Evolutionary conservation across 1,284 basidiomycete species (phyloP).

Genomic region (Ceratobasidium sp.): DNA sequence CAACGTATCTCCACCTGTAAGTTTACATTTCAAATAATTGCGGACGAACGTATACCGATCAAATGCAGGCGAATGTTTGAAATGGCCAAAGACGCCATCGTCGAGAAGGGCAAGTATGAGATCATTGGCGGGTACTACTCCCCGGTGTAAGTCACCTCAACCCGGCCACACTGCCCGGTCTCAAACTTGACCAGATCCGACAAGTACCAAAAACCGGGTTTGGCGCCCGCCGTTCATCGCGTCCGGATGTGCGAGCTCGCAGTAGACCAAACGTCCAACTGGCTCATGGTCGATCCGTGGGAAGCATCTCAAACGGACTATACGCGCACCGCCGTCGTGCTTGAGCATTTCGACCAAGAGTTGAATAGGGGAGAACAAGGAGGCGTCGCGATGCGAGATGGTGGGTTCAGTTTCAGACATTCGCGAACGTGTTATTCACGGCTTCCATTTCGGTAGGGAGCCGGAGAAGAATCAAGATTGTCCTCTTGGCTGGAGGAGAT

Average conservation of each 20-base stretch:
- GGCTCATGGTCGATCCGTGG: constrained; percentile 95
- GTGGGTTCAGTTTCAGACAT: constrained; percentile 30
- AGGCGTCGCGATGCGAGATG: constrained; percentile 61
- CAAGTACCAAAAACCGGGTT: constrained; percentile 60
- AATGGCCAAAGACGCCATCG: constrained; percentile 66
- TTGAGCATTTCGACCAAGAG: constrained; percentile 95
- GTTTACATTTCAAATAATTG: constrained; percentile 38
- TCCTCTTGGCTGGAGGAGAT: constrained; percentile 97
- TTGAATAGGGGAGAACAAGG: constrained; percentile 81
- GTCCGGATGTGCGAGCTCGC: constrained; percentile 62
- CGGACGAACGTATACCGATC: constrained; percentile 2
- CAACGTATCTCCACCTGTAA: constrained; percentile 64
- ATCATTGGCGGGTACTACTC: constrained; percentile 67
- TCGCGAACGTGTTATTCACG: not conserved
- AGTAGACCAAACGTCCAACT: constrained; percentile 55
- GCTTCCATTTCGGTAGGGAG: constrained; percentile 17
- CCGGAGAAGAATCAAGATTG: constrained; percentile 59
- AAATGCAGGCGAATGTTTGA: constrained; percentile 64
- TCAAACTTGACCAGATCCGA: constrained; percentile 52
- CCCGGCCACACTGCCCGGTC: not conserved
- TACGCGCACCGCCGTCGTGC: constrained; percentile 93
- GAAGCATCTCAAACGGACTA: constrained; percentile 91
- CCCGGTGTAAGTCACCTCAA: constrained; percentile 56
- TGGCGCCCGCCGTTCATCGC: constrained; percentile 58
- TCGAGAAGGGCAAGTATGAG: constrained; percentile 64